Evolutionary conservation across 2,329 filamentous ascomycete genomes (phyloP).

Genomic region (Pseudogymnoascus sp.): DNA sequence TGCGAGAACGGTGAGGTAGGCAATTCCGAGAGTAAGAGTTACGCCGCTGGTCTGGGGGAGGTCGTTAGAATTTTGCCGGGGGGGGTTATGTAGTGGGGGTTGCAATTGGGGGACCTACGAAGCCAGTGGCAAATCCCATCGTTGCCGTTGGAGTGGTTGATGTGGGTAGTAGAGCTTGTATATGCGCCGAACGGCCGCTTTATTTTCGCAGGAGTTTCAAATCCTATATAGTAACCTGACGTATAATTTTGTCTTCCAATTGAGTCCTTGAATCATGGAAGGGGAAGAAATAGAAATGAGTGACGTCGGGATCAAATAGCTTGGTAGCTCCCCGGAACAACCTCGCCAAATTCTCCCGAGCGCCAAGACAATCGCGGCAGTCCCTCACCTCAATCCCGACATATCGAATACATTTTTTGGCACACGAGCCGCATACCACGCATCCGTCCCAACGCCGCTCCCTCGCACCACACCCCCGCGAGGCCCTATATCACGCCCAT

Average conservation of each 20-base stretch:
- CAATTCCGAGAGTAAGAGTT: slow-evolving; percentile 62
- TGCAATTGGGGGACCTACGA: slow-evolving; percentile 44
- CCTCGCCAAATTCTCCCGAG: slow-evolving; percentile 18
- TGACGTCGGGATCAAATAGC: not conserved
- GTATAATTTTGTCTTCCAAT: not conserved
- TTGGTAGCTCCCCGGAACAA: not conserved
- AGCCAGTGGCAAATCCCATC: slow-evolving; percentile 69
- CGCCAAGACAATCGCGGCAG: slow-evolving; percentile 12
- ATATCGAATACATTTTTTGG: slow-evolving; percentile 6
- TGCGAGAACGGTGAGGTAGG: slow-evolving; percentile 62
- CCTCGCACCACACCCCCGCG: not conserved
- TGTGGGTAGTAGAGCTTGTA: not conserved
- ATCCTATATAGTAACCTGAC: not conserved
- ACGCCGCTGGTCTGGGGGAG: slow-evolving; percentile 58
- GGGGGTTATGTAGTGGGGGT: not conserved
- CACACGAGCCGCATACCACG: slow-evolving; percentile 3
- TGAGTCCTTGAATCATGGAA: not conserved
- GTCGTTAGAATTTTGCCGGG: slow-evolving; percentile 13
- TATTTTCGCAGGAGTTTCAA: not conserved
- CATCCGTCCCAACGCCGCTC: slow-evolving; percentile 1
- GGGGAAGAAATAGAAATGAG: not conserved
- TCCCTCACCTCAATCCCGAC: slow-evolving; percentile 9
- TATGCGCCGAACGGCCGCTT: not conserved
- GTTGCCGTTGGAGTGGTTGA: slow-evolving; percentile 13
- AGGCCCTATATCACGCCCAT: not conserved